A percentile compares a stretch with the other conserved stretches of the same genome.
These are phyloP conservation scores for Sutorius australiensis DNA, from an alignment of 768 basidiomycete species.

Conservation along the genomic window DNA sequence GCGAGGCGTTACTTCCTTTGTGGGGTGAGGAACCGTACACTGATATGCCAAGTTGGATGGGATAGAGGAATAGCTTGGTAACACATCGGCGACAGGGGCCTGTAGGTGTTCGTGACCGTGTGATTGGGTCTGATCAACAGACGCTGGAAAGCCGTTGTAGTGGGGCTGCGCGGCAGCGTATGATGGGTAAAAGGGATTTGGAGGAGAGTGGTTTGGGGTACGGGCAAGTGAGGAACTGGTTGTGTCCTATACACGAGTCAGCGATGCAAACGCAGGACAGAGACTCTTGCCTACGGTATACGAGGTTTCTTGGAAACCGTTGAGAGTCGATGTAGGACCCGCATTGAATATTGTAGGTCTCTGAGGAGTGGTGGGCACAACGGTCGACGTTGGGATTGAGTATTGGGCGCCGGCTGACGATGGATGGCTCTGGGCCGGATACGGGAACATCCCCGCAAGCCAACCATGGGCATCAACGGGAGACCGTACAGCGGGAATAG, in stretches of 20 bases:
- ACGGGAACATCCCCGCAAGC: background rate
- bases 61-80: background rate
- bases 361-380: background rate
- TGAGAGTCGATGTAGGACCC: too few relatives aligned
- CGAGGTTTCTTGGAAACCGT: background rate
- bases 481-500: too few relatives aligned
- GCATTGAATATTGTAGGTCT: rapidly evolving
- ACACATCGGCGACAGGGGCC: background rate
- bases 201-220: too few relatives aligned
- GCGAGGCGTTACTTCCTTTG: too few relatives aligned
- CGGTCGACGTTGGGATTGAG: background rate
- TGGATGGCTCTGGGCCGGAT: background rate
- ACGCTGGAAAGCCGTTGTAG: background rate
- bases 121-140: background rate
- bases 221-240: background rate
- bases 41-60: background rate
- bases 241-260: conserved; percentile 3
- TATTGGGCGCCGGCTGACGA: background rate
- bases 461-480: background rate
- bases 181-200: background rate
- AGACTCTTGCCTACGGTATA: background rate
- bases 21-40: too few relatives aligned
- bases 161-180: background rate
- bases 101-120: background rate
- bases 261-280: background rate